These are phyloP conservation scores for Gentiana dahurica DNA, from an alignment of 257 asterid species.

Conservation along the genomic window DNA sequence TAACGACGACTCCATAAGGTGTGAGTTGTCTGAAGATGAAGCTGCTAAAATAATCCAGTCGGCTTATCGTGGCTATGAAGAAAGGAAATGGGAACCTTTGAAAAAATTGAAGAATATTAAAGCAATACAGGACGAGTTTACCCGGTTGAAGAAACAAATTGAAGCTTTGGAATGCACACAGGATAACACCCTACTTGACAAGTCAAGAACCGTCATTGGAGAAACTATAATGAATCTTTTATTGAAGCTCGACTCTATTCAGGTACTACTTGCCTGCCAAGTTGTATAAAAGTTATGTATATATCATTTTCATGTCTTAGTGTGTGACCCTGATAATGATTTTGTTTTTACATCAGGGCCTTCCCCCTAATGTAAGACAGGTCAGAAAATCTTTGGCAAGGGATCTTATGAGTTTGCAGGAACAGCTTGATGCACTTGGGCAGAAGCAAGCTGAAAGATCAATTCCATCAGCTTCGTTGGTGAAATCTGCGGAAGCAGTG, in stretches of 20 bases:
- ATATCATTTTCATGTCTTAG: no score
- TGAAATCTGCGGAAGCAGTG: slow-evolving; percentile 8
- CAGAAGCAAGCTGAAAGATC: slow-evolving; percentile 10
- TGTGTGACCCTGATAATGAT: no score
- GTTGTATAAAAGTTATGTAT: no score
- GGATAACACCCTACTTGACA: slow-evolving; percentile 15
- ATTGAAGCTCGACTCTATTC: slow-evolving; percentile 8
- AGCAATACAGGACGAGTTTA: slow-evolving; percentile 30
- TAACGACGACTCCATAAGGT: slow-evolving; percentile 8
- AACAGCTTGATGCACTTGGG: slow-evolving; percentile 35
- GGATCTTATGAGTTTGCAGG: slow-evolving; percentile 64
- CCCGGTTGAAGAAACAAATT: slow-evolving; percentile 24
- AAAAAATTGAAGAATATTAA: slow-evolving; percentile 56
- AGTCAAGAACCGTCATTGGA: slow-evolving; percentile 13
- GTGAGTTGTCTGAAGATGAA: slow-evolving; percentile 31
- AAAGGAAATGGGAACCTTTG: slow-evolving; percentile 53
- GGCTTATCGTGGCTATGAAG: slow-evolving; percentile 54
- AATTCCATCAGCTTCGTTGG: slow-evolving; percentile 7
- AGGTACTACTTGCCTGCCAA: neutral
- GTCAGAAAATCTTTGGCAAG: slow-evolving; percentile 49
- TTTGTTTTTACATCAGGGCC: slow-evolving; percentile 31
- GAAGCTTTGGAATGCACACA: slow-evolving; percentile 33
- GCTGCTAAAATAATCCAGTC: slow-evolving; percentile 66
- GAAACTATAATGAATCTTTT: slow-evolving; percentile 7
- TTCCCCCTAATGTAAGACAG: slow-evolving; percentile 50